phyloP scores from a whole-genome alignment of 2,329 filamentous ascomycete species.

The Pseudonectria foliicola region DNA sequence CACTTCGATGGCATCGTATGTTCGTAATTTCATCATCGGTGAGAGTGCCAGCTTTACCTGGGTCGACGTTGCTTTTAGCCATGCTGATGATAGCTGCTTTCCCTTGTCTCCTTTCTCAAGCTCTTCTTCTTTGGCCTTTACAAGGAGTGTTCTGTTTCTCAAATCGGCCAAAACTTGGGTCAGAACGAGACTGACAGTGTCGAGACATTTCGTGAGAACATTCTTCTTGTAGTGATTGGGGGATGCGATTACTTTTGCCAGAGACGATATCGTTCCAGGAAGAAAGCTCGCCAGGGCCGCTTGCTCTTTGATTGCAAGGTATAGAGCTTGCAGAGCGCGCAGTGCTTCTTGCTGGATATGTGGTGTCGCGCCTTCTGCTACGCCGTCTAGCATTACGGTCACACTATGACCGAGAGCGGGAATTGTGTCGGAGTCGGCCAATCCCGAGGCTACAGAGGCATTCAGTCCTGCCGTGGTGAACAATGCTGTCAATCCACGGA shows the following conservation, averaged over 20 bases:
- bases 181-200: conserved; percentile 49
- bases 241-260: conserved; percentile 68
- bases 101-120: conserved; percentile 16
- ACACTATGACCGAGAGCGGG: conserved; percentile 78
- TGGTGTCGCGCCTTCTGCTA: conserved; percentile 56
- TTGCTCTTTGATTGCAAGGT: conserved; percentile 58
- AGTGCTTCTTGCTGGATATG: conserved; percentile 67
- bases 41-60: conserved; percentile 80
- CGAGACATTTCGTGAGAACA: conserved; percentile 57
- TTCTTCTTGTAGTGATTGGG: conserved; percentile 50
- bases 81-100: conserved; percentile 44
- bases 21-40: conserved; percentile 68
- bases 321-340: conserved; percentile 54
- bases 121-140: conserved; percentile 23
- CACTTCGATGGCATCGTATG: conserved; percentile 63
- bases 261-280: conserved; percentile 75
- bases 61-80: conserved; percentile 71
- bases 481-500: conserved; percentile 61
- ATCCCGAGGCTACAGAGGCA: conserved; percentile 38
- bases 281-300: conserved; percentile 78
- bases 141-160: conserved; percentile 40
- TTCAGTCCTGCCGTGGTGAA: conserved; percentile 52
- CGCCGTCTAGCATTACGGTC: conserved; percentile 68
- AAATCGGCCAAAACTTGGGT: conserved; percentile 52
- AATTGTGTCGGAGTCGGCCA: conserved; percentile 53